These are phyloP conservation scores for Aspergillus steynii DNA, from an alignment of 495 filamentous ascomycete species.

Conservation along the genomic window DNA sequence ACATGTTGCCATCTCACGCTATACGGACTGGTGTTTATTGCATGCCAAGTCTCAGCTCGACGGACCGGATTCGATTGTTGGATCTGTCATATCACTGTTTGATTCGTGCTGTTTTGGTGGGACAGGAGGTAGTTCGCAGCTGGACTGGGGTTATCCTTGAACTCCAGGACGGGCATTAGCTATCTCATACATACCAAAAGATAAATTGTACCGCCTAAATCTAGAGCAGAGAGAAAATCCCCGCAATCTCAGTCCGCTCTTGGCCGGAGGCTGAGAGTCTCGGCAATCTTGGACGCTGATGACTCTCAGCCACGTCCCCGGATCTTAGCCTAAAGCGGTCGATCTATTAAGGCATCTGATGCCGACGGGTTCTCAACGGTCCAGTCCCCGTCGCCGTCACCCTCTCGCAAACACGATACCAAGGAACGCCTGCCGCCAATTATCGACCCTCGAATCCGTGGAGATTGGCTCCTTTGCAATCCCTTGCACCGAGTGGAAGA, in stretches of 20 bases:
- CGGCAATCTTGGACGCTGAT: conserved; percentile 10
- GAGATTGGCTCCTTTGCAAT: not conserved
- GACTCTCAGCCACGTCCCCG: not conserved
- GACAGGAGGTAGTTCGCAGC: not conserved
- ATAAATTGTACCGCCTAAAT: too few relatives aligned
- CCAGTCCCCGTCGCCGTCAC: not conserved
- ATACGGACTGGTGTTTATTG: not conserved
- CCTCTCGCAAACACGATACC: not conserved
- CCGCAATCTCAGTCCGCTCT: conserved; percentile 3
- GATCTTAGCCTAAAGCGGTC: conserved; percentile 2
- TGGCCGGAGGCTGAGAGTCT: conserved; percentile 2
- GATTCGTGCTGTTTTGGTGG: too few relatives aligned
- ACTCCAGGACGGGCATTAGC: not conserved
- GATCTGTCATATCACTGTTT: not conserved
- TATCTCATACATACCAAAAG: not conserved
- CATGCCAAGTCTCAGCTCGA: not conserved
- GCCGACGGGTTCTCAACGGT: not conserved
- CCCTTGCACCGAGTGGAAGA: not conserved
- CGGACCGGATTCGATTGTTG: not conserved
- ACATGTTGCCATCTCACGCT: conserved; percentile 9
- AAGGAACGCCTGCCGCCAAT: not conserved
- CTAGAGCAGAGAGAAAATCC: not conserved
- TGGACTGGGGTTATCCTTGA: not conserved
- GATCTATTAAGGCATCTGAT: conserved; percentile 4
- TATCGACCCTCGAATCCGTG: not conserved